Base-by-base conservation (phyloP, 2,329 filamentous ascomycete genomes). In the Sarocladium brachiariae region DNA sequence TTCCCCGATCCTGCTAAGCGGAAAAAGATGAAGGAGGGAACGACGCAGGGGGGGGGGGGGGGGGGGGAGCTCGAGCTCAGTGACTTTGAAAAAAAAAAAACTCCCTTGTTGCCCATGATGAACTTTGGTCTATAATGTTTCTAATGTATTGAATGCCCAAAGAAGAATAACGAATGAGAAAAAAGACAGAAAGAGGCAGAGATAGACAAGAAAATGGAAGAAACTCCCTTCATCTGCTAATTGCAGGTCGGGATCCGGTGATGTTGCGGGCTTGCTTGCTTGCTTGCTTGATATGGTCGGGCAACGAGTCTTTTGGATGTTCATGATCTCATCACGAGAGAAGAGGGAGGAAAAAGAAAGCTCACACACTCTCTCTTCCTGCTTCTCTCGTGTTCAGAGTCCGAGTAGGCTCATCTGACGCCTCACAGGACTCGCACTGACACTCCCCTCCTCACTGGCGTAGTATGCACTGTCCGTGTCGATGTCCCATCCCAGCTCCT, bases 401-500 rank as follows among this genome's bases (percentile, higher is more conserved):
- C 81, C 83, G 57, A 89, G 65, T 57, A 89, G 70, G 64, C 83
- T 87, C 84, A 89, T 86, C 64, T 89, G 84, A 57, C 84, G 75
- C 58, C 83, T 75, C 57, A 88, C 70, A 4, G 86, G 85, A 60
- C 84, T 87, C 11, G 83, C 81, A 47, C 77, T 76, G 47, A 71
- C 78, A 60, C 82, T 86, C 49, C 81, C 84, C 54, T 89, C 86
- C 65, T 90, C 86, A 60, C 85, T 89, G 31, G 81, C 77, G 62
- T 84, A 83, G 62, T 76, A 84, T 33, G 77, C 81, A 43, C 80
- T 83, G 58, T 96, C 92, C 25, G 93, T 92, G 65, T 97, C 93
- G 58, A 99, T 97, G 63, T 99, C 93, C 83, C 93, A 97, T 54
- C 87, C 83, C 5, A 81, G 68, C 2, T 73, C 74, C 24, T 78